Evolutionary conservation across 805 yeast species (phyloP), one percentile per base, ranked within the genome.

Genomic region (Starmerella stigmatis): DNA sequence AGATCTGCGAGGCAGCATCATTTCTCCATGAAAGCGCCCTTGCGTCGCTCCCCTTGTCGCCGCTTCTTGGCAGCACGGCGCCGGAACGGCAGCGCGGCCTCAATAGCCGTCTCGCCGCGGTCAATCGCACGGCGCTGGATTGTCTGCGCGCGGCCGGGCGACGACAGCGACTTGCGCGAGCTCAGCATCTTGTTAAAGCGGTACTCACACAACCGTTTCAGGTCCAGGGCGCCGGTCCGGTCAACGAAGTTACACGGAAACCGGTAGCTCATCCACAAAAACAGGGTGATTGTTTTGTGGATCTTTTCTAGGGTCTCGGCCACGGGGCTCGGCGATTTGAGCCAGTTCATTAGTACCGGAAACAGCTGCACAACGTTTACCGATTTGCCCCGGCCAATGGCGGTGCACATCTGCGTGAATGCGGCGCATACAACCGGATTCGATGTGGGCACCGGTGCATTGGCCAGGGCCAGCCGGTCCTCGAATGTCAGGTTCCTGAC

Each of bases 191-290:
- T 73, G 48, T 69, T 67, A 34, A 79, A 77, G 43, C 75, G 63
- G 48, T 67, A 69, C 58, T 88, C 95, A 43, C 86, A 76, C 49
- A 83, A 63, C 23, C 74, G 66, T 59, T 82, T 82, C 55, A 85
- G 62, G 45, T 81, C 83, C 20, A 63, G 60, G 0, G 94, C 94
- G 38, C 85, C 73, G 47, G 79, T 83, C 13, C 76, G 68, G 60
- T 86, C 95, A 15, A 81, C 74, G 55, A 86, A 84, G 41, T 76
- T 71, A 25, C 80, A 76, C 1, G 96, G 94, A 68, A 81, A 89
- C 57, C 96, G 68, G 60, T 84, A 88, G 44, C 83, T 72, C 50
- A 89, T 68, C 98, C 98, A 89, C 58, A 85, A 66, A 58, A 76
- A 89, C 6, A 83, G 64, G 53, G 78, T 71, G 15, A 84, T 70